Evolutionary conservation across 768 basidiomycete species (phyloP).

Genomic region (Pleurotus tuoliensis): DNA sequence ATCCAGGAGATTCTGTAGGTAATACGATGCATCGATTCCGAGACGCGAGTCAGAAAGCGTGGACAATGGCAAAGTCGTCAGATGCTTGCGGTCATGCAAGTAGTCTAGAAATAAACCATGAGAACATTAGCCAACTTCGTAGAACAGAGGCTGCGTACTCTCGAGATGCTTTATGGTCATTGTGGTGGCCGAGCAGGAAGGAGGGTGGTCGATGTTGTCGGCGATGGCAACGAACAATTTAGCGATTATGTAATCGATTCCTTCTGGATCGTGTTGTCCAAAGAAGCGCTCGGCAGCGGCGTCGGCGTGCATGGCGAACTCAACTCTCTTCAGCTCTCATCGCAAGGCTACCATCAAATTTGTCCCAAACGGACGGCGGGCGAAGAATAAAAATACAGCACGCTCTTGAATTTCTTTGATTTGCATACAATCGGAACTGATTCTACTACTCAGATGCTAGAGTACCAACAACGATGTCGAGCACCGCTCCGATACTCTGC

Average conservation of each 20-base stretch:
- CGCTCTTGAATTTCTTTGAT: too few species aligned
- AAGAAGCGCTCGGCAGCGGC: too few species aligned
- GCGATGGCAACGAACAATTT: constrained; percentile 5
- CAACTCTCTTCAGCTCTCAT: too few species aligned
- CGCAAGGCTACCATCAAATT: too few species aligned
- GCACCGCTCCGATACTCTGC: too few species aligned
- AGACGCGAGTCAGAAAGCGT: constrained; percentile 88
- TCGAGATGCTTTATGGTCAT: constrained; percentile 87
- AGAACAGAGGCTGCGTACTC: constrained; percentile 41
- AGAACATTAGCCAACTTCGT: constrained; percentile 10
- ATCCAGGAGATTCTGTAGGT: constrained; percentile 77
- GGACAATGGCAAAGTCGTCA: constrained; percentile 76
- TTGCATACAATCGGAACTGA: too few species aligned
- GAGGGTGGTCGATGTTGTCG: background rate
- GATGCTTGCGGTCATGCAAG: constrained; percentile 83
- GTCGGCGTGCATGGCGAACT: too few species aligned
- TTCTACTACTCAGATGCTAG: too few species aligned
- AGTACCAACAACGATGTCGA: too few species aligned
- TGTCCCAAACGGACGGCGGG: too few species aligned
- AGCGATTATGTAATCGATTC: constrained; percentile 4
- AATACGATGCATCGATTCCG: constrained; percentile 94
- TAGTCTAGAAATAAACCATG: constrained; percentile 51
- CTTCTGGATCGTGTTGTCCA: too few species aligned
- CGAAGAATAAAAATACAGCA: too few species aligned
- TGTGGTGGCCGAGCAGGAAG: constrained; percentile 9